A percentile compares a stretch with the other conserved stretches of the same genome.
These are phyloP conservation scores for Geotrichum aggregatum DNA, from an alignment of 1,139 yeast genomes.

Conservation along the genomic window DNA sequence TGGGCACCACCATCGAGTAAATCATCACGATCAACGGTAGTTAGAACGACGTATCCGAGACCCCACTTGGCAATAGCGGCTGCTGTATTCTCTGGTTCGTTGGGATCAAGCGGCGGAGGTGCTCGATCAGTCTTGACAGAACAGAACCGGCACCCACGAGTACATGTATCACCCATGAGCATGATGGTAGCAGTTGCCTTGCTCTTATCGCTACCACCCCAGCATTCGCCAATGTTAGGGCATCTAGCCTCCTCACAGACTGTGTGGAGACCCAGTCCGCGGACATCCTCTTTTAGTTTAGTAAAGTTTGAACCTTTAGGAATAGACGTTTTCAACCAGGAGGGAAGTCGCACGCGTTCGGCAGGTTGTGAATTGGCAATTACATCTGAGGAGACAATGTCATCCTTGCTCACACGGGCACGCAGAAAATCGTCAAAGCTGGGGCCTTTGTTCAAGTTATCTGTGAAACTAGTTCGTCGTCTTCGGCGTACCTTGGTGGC, in stretches of 20 bases:
- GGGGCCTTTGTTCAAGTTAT: constrained; percentile 77
- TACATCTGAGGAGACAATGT: constrained; percentile 48
- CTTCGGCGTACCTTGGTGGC: constrained; percentile 28
- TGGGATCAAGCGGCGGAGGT: constrained; percentile 88
- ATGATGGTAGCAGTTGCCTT: constrained; percentile 99
- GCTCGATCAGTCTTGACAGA: constrained; percentile 87
- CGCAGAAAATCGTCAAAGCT: constrained; percentile 85
- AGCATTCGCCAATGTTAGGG: constrained; percentile 98
- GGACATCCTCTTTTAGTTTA: constrained; percentile 76
- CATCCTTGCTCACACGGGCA: constrained; percentile 62
- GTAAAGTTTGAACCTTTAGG: constrained; percentile 86
- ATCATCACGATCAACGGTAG: constrained; percentile 98
- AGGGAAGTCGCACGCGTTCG: constrained; percentile 73
- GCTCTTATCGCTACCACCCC: constrained; percentile 92
- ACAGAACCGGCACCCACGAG: constrained; percentile 97
- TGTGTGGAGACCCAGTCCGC: constrained; percentile 83
- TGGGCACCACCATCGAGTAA: constrained; percentile 87
- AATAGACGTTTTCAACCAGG: constrained; percentile 92
- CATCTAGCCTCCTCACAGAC: constrained; percentile 99
- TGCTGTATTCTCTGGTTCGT: constrained; percentile 96
- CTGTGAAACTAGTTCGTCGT: constrained; percentile 61
- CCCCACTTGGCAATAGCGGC: constrained; percentile 99
- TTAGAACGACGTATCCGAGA: constrained; percentile 91
- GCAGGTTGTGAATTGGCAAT: constrained; percentile 44
- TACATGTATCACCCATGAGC: constrained; percentile 97